Evolutionary conservation across 495 filamentous ascomycete genomes (phyloP).

Genomic region (Aspergillus leporis): DNA sequence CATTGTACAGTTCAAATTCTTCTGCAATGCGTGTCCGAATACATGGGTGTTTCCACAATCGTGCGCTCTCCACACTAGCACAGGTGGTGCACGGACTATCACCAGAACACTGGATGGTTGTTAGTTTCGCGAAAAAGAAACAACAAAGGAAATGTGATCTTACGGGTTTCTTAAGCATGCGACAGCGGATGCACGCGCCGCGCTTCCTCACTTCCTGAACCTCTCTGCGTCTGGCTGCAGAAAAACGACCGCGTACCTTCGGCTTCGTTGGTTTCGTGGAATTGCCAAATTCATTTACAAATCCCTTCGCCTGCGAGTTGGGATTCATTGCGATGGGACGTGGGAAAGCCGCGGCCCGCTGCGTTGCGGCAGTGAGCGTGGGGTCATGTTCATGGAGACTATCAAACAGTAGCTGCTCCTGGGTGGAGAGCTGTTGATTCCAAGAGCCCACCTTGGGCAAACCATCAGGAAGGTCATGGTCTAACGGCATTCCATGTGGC

Average conservation of each 20-base stretch:
- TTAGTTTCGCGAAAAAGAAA: slow-evolving; percentile 15
- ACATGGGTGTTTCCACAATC: slow-evolving; percentile 79
- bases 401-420: slow-evolving; percentile 49
- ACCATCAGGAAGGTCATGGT: slow-evolving; percentile 39
- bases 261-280: slow-evolving; percentile 52
- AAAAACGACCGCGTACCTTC: slow-evolving; percentile 69
- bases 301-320: slow-evolving; percentile 54
- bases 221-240: slow-evolving; percentile 66
- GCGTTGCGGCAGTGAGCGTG: slow-evolving; percentile 45
- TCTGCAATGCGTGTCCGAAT: slow-evolving; percentile 74
- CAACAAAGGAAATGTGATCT: slow-evolving; percentile 8
- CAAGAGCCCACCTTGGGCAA: slow-evolving; percentile 38
- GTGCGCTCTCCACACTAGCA: slow-evolving; percentile 70
- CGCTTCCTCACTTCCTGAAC: slow-evolving; percentile 78
- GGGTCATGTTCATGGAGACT: slow-evolving; percentile 50
- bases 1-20: slow-evolving; percentile 70
- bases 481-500: slow-evolving; percentile 43
- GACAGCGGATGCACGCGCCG: slow-evolving; percentile 83
- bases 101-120: slow-evolving; percentile 58
- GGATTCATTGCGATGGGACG: slow-evolving; percentile 59
- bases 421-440: slow-evolving; percentile 43
- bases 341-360: slow-evolving; percentile 49
- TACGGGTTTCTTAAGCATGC: slow-evolving; percentile 81
- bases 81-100: slow-evolving; percentile 84
- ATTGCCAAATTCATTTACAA: slow-evolving; percentile 57